These are phyloP conservation scores for Haplographium delicatum DNA, from an alignment of 495 filamentous ascomycete genomes.

Conservation along the genomic window DNA sequence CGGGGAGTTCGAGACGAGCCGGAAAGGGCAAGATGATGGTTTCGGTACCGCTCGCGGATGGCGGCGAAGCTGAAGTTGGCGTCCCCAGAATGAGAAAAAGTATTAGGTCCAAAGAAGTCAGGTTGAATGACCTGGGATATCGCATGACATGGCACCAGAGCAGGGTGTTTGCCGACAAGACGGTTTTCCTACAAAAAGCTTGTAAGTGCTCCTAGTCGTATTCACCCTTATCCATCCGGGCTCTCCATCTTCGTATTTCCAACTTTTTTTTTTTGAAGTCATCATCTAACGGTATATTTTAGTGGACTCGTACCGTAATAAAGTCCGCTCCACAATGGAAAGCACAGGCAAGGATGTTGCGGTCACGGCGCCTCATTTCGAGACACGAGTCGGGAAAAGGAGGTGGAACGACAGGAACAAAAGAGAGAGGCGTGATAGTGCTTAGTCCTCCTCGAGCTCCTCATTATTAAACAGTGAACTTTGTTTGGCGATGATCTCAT, in stretches of 20 bases:
- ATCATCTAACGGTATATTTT: slow-evolving; percentile 12
- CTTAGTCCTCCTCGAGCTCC: not conserved
- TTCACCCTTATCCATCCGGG: not conserved
- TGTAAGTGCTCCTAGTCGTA: slow-evolving; percentile 52
- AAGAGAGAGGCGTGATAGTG: slow-evolving; percentile 12
- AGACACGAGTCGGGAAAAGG: slow-evolving; percentile 84
- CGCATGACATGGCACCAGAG: slow-evolving; percentile 94
- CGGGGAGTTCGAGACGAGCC: not conserved
- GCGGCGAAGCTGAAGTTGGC: slow-evolving; percentile 58
- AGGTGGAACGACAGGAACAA: slow-evolving; percentile 66
- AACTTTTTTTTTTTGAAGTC: not conserved
- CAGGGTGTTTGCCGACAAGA: slow-evolving; percentile 75
- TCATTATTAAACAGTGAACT: too few relatives aligned
- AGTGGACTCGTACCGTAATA: slow-evolving; percentile 96
- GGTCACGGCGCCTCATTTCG: slow-evolving; percentile 74
- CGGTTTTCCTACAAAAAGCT: slow-evolving; percentile 86
- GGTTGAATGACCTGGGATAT: slow-evolving; percentile 88
- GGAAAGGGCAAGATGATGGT: slow-evolving; percentile 50
- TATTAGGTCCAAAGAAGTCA: slow-evolving; percentile 69
- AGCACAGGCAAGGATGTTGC: slow-evolving; percentile 64
- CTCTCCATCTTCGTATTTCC: too few relatives aligned
- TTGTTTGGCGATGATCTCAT: too few relatives aligned
- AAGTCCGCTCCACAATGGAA: slow-evolving; percentile 78
- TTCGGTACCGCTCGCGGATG: slow-evolving; percentile 69
- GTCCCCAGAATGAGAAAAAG: slow-evolving; percentile 65